Evolutionary conservation across 306 rosid genomes (phyloP), one percentile per base, ranked within the genome.

Genomic region (Leucaena leucocephala): DNA sequence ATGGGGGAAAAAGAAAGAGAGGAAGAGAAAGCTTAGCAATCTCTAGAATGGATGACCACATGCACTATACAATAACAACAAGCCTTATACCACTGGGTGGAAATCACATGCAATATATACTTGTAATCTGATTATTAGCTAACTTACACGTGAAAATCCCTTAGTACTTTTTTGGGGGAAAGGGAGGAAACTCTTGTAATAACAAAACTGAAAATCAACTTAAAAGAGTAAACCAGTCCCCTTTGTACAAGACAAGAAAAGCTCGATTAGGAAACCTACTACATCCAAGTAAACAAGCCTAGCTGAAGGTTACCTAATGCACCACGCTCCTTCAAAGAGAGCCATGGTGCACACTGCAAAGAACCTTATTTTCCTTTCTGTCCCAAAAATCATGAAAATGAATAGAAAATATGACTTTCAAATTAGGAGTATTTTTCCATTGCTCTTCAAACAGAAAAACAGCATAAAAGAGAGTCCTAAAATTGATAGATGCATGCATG

Each of bases 221-320:
- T n/a, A 64, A 64, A 64, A 64, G 69, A 14, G 45, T 40, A 64
- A 64, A 59, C 3, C 42, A 58, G 11, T 36, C 27, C 70, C 70
- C 57, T 38, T 38, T 36, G 46, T 7, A 38, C 40, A 3, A 35
- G 44, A 63, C 44, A 63, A 17, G 14, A 38, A 38, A 50, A 16
- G 57, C 21, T 50, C 57, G 8, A 54, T n/a, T 46, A 0, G 15
- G 52, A 27, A 27, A 27, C 27, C 27, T 27, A 27, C 27, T 27
- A 27, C 27, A 27, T 44, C 48, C 12, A 44, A 44, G 48, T 0
- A 44, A 44, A 8, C 48, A 44, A 44, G 6, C 48, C n/a, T 33
- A 16, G 39, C 39, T 12, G 34, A 12, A 11, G 7, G 15, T 59
- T 61, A 61, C 17, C 39, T 8, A 61, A 33, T 61, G 38, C 67